phyloP scores from a whole-genome alignment of 2,329 filamentous ascomycete species.

The Nigrograna mackinnonii region DNA sequence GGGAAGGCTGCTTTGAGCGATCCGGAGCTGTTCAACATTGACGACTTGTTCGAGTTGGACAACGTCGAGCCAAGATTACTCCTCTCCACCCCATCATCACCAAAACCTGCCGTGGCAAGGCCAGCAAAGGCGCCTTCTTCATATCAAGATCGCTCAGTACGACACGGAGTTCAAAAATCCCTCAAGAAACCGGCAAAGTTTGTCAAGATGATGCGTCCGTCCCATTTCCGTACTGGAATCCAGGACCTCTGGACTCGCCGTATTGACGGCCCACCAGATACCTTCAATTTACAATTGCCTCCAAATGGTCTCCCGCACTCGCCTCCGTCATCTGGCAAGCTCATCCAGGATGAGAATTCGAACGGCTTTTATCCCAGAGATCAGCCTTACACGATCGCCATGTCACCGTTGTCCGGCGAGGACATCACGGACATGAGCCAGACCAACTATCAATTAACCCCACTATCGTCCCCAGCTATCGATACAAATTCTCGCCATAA shows the following conservation, averaged over 20 bases:
- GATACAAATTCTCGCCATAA: conserved; percentile 17
- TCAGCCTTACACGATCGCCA: conserved; percentile 26
- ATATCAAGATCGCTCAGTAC: conserved; percentile 12
- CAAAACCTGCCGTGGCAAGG: conserved; percentile 23
- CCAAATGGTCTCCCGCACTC: conserved; percentile 26
- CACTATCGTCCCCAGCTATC: conserved; percentile 34
- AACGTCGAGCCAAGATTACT: conserved; percentile 25
- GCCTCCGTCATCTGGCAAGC: conserved; percentile 28
- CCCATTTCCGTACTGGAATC: conserved; percentile 48
- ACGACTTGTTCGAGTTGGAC: conserved; percentile 30
- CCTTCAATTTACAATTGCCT: conserved; percentile 54
- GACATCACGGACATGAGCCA: conserved; percentile 18
- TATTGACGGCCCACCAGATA: conserved; percentile 48
- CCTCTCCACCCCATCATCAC: conserved; percentile 37
- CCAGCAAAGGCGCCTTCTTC: conserved; percentile 23
- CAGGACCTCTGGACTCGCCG: conserved; percentile 58
- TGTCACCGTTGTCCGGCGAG: conserved; percentile 20
- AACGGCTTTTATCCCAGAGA: conserved; percentile 22
- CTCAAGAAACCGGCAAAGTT: conserved; percentile 20
- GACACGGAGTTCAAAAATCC: conserved; percentile 25
- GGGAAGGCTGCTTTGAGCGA: conserved; percentile 34
- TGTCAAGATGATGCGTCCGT: conserved; percentile 61
- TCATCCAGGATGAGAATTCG: conserved; percentile 25
- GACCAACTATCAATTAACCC: conserved; percentile 38
- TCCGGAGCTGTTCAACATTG: conserved; percentile 35